phyloP scores from a whole-genome alignment of 1,284 basidiomycete species.

The Cryptococcus sp. region DNA sequence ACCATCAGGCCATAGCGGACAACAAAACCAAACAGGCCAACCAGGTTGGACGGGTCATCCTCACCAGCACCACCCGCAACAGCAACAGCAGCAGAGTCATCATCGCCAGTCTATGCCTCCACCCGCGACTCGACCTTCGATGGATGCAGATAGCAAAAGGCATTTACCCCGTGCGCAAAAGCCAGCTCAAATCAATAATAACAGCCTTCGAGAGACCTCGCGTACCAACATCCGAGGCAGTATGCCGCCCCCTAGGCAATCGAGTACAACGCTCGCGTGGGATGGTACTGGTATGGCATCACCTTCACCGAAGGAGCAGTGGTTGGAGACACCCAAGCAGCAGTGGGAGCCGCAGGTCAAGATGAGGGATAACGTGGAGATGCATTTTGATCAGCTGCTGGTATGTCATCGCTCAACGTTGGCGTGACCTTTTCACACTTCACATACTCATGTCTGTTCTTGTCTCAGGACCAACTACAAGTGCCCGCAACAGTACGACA shows the following conservation, averaged over 20 bases:
- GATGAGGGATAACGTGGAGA: constrained; percentile 32
- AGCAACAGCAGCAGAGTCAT: constrained; percentile 11
- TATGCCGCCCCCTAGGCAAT: constrained; percentile 20
- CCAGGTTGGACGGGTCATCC: neutral
- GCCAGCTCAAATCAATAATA: constrained; percentile 2
- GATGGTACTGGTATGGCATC: constrained; percentile 8
- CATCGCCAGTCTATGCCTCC: constrained; percentile 30
- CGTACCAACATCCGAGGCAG: constrained; percentile 19
- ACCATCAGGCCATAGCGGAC: neutral
- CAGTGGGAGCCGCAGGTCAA: constrained; percentile 9
- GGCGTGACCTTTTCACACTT: too few relatives aligned
- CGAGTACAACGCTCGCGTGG: constrained; percentile 20
- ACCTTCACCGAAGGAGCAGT: constrained; percentile 23
- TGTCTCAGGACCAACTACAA: constrained; percentile 43
- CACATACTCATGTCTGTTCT: too few relatives aligned
- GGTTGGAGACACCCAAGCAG: constrained; percentile 24
- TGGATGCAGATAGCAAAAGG: neutral
- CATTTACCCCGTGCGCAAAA: neutral
- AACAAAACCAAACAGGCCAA: too few relatives aligned
- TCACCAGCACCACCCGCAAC: constrained; percentile 13
- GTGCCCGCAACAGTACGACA: constrained; percentile 44
- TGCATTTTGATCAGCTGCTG: constrained; percentile 43
- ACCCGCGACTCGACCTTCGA: neutral
- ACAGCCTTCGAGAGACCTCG: constrained; percentile 20
- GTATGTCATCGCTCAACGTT: constrained; percentile 22